Conservation (phyloP, 768 basidiomycete genomes). For the Suillus variegatus region DNA sequence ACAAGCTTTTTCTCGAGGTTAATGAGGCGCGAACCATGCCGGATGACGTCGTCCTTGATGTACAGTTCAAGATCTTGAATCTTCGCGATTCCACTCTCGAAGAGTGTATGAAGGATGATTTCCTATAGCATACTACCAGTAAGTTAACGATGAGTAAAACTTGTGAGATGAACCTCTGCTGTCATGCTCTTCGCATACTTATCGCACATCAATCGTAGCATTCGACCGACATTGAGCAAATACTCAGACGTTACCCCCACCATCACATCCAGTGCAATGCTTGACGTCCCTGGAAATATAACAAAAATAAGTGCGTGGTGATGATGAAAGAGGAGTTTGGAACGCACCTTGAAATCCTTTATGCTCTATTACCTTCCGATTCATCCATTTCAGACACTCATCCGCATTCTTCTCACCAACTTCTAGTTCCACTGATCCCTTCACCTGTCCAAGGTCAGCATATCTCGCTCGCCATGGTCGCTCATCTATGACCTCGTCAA, state of each 20-base stretch:
- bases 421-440: slow-evolving; percentile 41
- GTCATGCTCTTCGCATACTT: slow-evolving; percentile 80
- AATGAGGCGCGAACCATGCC: slow-evolving; percentile 71
- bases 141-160: neutral
- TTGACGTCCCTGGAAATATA: slow-evolving; percentile 58
- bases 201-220: slow-evolving; percentile 63
- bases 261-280: slow-evolving; percentile 61
- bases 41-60: slow-evolving; percentile 84
- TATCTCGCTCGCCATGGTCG: slow-evolving; percentile 49
- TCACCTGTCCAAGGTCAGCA: slow-evolving; percentile 11
- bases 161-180: slow-evolving; percentile 61
- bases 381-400: slow-evolving; percentile 72
- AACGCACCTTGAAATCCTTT: slow-evolving; percentile 78
- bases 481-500: slow-evolving; percentile 51
- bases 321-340: neutral
- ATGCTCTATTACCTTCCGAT: slow-evolving; percentile 70
- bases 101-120: slow-evolving; percentile 91
- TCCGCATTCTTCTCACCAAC: slow-evolving; percentile 60
- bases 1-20: slow-evolving; percentile 91
- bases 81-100: slow-evolving; percentile 82
- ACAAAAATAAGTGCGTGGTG: neutral
- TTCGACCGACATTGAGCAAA: slow-evolving; percentile 74
- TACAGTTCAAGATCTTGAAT: slow-evolving; percentile 83
- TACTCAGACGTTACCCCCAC: slow-evolving; percentile 59
- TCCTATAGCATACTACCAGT: slow-evolving; percentile 52